Evolutionary conservation across 2,329 filamentous ascomycete genomes (phyloP).

Genomic region (Colletotrichum viniferum): DNA sequence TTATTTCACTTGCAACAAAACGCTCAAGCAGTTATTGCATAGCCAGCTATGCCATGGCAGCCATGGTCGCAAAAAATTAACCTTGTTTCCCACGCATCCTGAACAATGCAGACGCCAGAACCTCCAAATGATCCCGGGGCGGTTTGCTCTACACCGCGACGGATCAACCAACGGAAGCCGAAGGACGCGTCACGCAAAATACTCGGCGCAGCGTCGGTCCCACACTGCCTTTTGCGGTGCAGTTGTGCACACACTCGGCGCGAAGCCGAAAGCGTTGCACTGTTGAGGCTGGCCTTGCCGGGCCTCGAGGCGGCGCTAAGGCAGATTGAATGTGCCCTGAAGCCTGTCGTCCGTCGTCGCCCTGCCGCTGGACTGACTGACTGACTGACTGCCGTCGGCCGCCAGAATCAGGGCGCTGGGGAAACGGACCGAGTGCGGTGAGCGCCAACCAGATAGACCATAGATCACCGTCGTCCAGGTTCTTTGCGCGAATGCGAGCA

Average conservation of each 20-base stretch:
- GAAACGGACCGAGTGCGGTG: neutral
- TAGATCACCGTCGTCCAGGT: neutral
- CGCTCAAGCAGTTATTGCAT: neutral
- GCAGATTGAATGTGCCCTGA: neutral
- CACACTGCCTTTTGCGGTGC: neutral
- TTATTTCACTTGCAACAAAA: neutral
- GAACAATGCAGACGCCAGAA: neutral
- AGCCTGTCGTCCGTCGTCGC: neutral
- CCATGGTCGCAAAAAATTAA: neutral
- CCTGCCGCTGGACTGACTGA: neutral
- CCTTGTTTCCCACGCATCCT: neutral
- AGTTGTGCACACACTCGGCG: neutral
- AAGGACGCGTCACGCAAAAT: conserved; percentile 1
- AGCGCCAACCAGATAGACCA: neutral
- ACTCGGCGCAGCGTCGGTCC: neutral
- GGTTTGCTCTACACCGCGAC: neutral
- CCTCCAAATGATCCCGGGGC: neutral
- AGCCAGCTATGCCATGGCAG: neutral
- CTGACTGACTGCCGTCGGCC: neutral
- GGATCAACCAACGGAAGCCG: neutral
- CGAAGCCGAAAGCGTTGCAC: neutral
- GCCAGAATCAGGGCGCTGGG: neutral
- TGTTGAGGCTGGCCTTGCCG: neutral
- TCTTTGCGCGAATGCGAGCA: neutral
- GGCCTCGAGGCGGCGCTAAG: neutral